Evolutionary conservation across 2,329 filamentous ascomycete species (phyloP).

Genomic region (Colletotrichum echinochloae): DNA sequence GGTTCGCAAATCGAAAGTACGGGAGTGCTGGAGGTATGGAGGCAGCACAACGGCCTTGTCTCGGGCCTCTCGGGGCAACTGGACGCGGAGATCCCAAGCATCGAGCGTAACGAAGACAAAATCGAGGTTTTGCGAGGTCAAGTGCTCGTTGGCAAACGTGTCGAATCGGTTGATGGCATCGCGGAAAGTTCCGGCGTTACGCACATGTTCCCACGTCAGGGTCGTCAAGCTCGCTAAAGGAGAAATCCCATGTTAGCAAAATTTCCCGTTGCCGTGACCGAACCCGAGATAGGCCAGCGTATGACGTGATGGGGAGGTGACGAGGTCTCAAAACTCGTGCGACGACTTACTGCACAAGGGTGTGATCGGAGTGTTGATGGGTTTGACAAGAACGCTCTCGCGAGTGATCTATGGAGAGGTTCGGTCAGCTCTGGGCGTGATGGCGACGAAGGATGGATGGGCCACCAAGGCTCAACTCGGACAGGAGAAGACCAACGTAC

Average conservation of each 20-base stretch:
- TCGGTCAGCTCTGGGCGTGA: slow-evolving; percentile 39
- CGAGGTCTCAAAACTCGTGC: slow-evolving; percentile 38
- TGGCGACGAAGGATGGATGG: slow-evolving; percentile 24
- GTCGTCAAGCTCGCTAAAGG: slow-evolving; percentile 92
- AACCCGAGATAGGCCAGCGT: slow-evolving; percentile 32
- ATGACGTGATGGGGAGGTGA: slow-evolving; percentile 31
- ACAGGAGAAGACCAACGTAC: slow-evolving; percentile 63
- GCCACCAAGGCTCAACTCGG: background rate
- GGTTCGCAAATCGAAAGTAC: slow-evolving; percentile 95
- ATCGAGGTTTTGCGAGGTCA: slow-evolving; percentile 90
- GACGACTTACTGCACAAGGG: slow-evolving; percentile 93
- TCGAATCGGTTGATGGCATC: slow-evolving; percentile 97
- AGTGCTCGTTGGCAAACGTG: slow-evolving; percentile 90
- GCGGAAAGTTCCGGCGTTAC: slow-evolving; percentile 95
- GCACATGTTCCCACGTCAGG: slow-evolving; percentile 98
- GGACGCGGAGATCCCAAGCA: slow-evolving; percentile 97
- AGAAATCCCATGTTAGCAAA: slow-evolving; percentile 44
- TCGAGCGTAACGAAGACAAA: slow-evolving; percentile 99
- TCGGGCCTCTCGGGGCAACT: slow-evolving; percentile 95
- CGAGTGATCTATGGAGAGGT: slow-evolving; percentile 78
- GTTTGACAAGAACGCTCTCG: slow-evolving; percentile 96
- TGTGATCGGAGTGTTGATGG: slow-evolving; percentile 98
- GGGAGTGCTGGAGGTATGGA: slow-evolving; percentile 96
- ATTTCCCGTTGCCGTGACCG: slow-evolving; percentile 44
- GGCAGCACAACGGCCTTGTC: slow-evolving; percentile 98